These are phyloP conservation scores for Cryptococcus sp. DNA, from an alignment of 1,284 basidiomycete genomes.

Conservation along the genomic window DNA sequence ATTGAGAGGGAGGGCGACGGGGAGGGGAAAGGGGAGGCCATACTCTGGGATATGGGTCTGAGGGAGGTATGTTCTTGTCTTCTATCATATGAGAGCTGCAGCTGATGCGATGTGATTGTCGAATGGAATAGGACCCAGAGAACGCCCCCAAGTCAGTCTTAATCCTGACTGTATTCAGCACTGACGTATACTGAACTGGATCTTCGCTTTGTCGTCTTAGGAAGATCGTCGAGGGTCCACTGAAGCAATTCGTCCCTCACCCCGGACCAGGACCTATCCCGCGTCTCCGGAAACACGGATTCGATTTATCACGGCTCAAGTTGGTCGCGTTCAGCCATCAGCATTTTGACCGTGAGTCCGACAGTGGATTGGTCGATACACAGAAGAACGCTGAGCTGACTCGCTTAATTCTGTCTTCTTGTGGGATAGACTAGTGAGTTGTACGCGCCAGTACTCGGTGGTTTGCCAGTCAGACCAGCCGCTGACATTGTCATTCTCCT, in stretches of 20 bases:
- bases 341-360: slow-evolving; percentile 21
- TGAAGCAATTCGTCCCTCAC: slow-evolving; percentile 16
- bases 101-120: neutral
- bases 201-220: neutral
- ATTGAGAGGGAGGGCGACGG: slow-evolving; percentile 19
- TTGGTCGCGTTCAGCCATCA: slow-evolving; percentile 17
- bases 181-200: neutral
- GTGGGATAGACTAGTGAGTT: no score
- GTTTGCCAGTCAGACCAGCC: no score
- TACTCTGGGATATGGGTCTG: slow-evolving; percentile 28
- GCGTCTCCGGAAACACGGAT: slow-evolving; percentile 14
- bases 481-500: no score
- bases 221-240: slow-evolving; percentile 14
- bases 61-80: slow-evolving; percentile 4
- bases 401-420: no score
- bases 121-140: slow-evolving; percentile 12
- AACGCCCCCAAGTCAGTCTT: slow-evolving; percentile 12
- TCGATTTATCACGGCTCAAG: slow-evolving; percentile 13
- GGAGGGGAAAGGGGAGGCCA: slow-evolving; percentile 5
- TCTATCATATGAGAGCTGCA: neutral
- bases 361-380: no score
- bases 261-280: slow-evolving; percentile 20
- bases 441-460: no score
- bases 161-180: no score
- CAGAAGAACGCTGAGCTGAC: no score